Conservation (phyloP, 2,329 filamentous ascomycete genomes). For the Keithomyces neogunnii region DNA sequence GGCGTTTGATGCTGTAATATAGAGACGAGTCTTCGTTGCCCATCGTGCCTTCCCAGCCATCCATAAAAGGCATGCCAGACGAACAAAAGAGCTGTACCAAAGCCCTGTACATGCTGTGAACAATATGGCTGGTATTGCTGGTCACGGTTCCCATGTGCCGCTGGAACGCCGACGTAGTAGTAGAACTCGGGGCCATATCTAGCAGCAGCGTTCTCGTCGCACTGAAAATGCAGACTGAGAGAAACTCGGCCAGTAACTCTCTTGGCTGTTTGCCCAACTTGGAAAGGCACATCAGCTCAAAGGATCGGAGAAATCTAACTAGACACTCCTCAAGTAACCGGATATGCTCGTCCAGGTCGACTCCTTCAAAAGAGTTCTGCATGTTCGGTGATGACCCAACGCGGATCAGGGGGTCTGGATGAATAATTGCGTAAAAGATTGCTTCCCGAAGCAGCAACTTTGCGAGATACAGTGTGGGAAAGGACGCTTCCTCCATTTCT, state of each 20-base stretch:
- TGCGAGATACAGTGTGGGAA: slow-evolving; percentile 43
- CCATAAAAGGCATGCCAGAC: slow-evolving; percentile 35
- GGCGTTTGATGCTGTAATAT: slow-evolving; percentile 31
- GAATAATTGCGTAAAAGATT: slow-evolving; percentile 44
- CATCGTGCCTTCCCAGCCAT: slow-evolving; percentile 31
- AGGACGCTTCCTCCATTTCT: slow-evolving; percentile 37
- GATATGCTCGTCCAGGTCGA: slow-evolving; percentile 37
- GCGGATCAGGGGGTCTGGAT: slow-evolving; percentile 35
- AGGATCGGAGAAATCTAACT: slow-evolving; percentile 41
- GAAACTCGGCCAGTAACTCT: slow-evolving; percentile 43
- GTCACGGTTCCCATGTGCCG: not conserved
- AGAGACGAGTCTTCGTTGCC: slow-evolving; percentile 34
- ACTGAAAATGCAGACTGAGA: slow-evolving; percentile 52
- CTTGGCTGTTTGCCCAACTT: slow-evolving; percentile 31
- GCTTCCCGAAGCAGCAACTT: slow-evolving; percentile 48
- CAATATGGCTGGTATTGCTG: not conserved
- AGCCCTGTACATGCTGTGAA: slow-evolving; percentile 11
- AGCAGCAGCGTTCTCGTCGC: slow-evolving; percentile 43
- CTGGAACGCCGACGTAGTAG: not conserved
- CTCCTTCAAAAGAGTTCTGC: slow-evolving; percentile 28
- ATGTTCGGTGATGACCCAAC: slow-evolving; percentile 16
- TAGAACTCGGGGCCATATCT: slow-evolving; percentile 25
- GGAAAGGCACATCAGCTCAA: slow-evolving; percentile 30
- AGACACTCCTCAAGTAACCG: slow-evolving; percentile 42
- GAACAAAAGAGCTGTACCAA: slow-evolving; percentile 40